phyloP scores from a whole-genome alignment of 192 early-diverging fungal species.

The Podila epigama region DNA sequence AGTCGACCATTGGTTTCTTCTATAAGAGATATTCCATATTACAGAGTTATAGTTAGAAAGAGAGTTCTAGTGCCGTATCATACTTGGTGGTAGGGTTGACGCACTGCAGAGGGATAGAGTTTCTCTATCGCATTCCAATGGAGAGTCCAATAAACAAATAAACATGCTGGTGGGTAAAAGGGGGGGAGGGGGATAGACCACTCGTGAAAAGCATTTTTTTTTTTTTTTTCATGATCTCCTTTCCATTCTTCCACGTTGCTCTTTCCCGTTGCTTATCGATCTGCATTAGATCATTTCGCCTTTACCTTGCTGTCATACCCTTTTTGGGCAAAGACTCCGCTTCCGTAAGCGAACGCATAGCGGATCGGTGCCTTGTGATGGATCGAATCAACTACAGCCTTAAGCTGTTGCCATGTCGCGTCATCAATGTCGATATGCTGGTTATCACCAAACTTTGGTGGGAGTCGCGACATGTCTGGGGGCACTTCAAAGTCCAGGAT shows the following conservation, averaged over 20 bases:
- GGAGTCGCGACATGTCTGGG: constrained; percentile 46
- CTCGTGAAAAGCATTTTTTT: no score
- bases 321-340: constrained; percentile 90
- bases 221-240: no score
- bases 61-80: neutral
- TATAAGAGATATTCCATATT: neutral
- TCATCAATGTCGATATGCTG: constrained; percentile 65
- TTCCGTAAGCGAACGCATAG: constrained; percentile 95
- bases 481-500: constrained; percentile 46
- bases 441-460: constrained; percentile 66
- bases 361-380: constrained; percentile 64
- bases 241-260: neutral
- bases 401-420: constrained; percentile 56
- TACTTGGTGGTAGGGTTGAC: neutral
- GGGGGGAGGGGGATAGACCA: no score
- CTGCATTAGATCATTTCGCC: no score
- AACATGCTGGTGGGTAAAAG: neutral
- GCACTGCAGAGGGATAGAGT: no score
- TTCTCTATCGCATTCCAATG: no score
- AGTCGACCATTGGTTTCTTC: constrained; percentile 90
- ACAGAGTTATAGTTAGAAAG: constrained; percentile 5
- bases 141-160: neutral
- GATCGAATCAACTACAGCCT: constrained; percentile 53
- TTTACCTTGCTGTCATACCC: constrained; percentile 76
- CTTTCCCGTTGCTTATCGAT: no score